phyloP scores from a whole-genome alignment of 306 rosid species.

The Cicer judaicum region DNA sequence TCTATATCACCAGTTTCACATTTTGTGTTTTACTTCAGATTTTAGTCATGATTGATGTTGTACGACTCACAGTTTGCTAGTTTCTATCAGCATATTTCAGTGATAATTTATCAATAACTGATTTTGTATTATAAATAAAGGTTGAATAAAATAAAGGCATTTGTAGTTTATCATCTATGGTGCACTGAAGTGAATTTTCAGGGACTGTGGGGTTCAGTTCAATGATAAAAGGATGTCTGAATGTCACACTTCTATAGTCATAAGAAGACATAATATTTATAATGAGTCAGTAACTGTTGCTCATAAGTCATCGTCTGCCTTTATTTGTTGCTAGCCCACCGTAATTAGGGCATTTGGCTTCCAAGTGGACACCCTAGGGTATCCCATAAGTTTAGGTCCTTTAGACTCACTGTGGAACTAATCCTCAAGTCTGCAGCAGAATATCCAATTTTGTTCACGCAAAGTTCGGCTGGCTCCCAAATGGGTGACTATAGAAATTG shows the following conservation, averaged over 20 bases:
- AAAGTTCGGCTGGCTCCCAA: neutral
- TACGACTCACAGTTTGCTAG: conserved; percentile 31
- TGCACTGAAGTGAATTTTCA: conserved; percentile 31
- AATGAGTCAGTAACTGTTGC: conserved; percentile 12
- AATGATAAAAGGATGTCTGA: conserved; percentile 17
- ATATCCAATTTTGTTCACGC: neutral
- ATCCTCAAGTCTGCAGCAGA: neutral
- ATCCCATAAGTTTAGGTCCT: neutral
- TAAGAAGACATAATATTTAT: conserved; percentile 32
- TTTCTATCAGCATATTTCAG: conserved; percentile 40
- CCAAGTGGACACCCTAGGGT: neutral
- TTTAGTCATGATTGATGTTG: conserved; percentile 31
- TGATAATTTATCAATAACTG: conserved; percentile 30
- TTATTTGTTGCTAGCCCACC: neutral
- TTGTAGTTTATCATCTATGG: conserved; percentile 33
- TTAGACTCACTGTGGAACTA: neutral
- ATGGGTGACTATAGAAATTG: neutral
- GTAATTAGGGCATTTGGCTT: neutral
- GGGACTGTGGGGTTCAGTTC: conserved; percentile 4
- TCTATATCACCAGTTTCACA: conserved; percentile 27
- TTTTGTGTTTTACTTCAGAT: conserved; percentile 37
- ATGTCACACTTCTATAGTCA: conserved; percentile 26
- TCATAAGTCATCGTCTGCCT: neutral
- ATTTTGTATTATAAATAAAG: conserved; percentile 31
- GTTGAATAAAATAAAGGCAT: conserved; percentile 28